Percentiles rank a stretch among this genome's conserved stretches.
These are phyloP conservation scores for Saksenaea oblongispora DNA, from an alignment of 371 early-diverging fungal species.

Conservation along the genomic window DNA sequence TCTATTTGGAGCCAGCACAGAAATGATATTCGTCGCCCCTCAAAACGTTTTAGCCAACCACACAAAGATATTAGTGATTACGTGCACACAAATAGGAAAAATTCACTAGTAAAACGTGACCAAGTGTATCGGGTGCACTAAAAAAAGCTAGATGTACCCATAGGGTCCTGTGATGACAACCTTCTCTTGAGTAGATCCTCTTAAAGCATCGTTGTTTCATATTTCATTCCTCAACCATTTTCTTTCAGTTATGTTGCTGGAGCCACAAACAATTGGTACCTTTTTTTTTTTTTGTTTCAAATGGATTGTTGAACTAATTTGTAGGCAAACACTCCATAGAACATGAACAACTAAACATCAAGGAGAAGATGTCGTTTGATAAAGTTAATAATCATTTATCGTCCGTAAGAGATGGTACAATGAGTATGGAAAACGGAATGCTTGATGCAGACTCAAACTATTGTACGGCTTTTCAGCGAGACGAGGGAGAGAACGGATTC, in stretches of 20 bases:
- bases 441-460: neutral
- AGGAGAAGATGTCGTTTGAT: neutral
- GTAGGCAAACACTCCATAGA: neutral
- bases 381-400: conserved; percentile 3
- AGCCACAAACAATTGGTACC: neutral
- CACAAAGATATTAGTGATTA: too few relatives aligned
- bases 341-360: neutral
- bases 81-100: too few relatives aligned
- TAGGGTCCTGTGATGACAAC: neutral
- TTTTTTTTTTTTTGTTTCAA: neutral
- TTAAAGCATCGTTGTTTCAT: neutral
- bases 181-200: neutral
- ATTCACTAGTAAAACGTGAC: too few relatives aligned
- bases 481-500: neutral
- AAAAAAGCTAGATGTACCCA: neutral
- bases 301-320: neutral
- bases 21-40: too few relatives aligned
- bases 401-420: conserved; percentile 5
- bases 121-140: neutral
- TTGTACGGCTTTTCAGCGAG: neutral
- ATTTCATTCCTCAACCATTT: neutral
- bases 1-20: too few relatives aligned
- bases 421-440: conserved; percentile 1
- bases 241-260: neutral
- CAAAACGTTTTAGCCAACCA: too few relatives aligned